phyloP scores from a whole-genome alignment of 371 early-diverging fungal genomes.

The Catenaria anguillulae region DNA sequence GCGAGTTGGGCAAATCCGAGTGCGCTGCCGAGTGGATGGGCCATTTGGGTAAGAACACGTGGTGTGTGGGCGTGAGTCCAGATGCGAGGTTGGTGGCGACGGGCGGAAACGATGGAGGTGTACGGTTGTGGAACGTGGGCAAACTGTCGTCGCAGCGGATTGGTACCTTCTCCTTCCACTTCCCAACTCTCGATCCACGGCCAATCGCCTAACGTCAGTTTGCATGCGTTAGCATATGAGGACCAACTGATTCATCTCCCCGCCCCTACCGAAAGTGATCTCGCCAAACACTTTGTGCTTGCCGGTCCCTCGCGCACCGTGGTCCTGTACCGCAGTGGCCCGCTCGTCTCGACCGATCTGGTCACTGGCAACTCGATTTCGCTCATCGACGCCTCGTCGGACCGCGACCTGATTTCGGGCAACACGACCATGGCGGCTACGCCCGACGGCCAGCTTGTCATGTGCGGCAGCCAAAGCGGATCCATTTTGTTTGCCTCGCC shows the following conservation, averaged over 20 bases:
- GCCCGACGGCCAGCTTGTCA: background rate
- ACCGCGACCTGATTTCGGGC: background rate
- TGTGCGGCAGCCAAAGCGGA: background rate
- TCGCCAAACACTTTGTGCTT: conserved; percentile 36
- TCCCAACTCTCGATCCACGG: too few relatives aligned
- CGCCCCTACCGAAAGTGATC: conserved; percentile 13
- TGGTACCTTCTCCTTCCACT: conserved; percentile 23
- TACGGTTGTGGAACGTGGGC: conserved; percentile 51
- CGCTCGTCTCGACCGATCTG: too few relatives aligned
- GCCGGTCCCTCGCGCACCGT: conserved; percentile 19
- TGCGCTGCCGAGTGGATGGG: conserved; percentile 54
- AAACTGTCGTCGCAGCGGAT: conserved; percentile 38
- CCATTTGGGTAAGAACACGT: conserved; percentile 65
- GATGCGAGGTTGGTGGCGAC: conserved; percentile 39
- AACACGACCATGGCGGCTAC: background rate
- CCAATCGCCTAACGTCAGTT: conserved; percentile 9
- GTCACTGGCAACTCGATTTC: too few relatives aligned
- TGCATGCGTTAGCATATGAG: conserved; percentile 14
- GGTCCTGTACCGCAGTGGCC: conserved; percentile 2
- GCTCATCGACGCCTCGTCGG: too few relatives aligned
- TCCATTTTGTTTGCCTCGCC: background rate
- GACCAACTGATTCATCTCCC: conserved; percentile 4
- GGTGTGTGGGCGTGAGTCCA: conserved; percentile 55
- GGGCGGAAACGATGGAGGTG: conserved; percentile 65
- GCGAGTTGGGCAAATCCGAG: conserved; percentile 15